A percentile compares a stretch with the other conserved stretches of the same genome.
These are phyloP conservation scores for Yamadazyma atmosphaerica DNA, from an alignment of 1,139 yeast genomes.

Conservation along the genomic window DNA sequence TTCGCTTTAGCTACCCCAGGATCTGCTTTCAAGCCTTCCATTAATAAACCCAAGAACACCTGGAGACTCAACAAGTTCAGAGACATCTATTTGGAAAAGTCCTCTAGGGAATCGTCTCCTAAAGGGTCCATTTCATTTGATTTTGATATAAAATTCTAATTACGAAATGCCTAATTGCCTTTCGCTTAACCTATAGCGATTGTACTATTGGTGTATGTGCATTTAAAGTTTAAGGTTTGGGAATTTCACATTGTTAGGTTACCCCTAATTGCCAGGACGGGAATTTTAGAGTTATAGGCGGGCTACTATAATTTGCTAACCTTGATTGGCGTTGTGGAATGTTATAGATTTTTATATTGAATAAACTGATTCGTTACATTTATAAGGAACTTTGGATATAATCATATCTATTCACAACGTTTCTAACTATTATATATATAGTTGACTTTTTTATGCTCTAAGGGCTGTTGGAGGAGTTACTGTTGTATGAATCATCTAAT, in stretches of 20 bases:
- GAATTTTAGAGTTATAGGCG: not conserved
- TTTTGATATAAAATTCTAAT: slow-evolving; percentile 3
- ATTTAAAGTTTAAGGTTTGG: not conserved
- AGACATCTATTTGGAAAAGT: slow-evolving; percentile 21
- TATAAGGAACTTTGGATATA: too few relatives aligned
- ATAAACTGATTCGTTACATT: slow-evolving; percentile 4
- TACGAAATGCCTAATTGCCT: not conserved
- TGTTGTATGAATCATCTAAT: slow-evolving; percentile 22
- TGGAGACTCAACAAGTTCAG: slow-evolving; percentile 43
- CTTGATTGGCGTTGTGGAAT: not conserved
- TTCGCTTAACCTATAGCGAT: slow-evolving; percentile 1
- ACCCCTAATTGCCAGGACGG: not conserved
- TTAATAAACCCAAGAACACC: slow-evolving; percentile 32
- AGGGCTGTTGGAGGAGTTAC: slow-evolving; percentile 1
- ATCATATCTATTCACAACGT: not conserved
- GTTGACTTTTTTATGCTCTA: not conserved
- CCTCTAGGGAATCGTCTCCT: slow-evolving; percentile 10
- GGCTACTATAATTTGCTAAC: not conserved
- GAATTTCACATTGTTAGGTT: not conserved
- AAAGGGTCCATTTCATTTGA: slow-evolving; percentile 2
- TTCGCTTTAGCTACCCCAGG: slow-evolving; percentile 40
- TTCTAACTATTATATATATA: too few relatives aligned
- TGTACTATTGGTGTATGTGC: not conserved
- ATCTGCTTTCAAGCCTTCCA: slow-evolving; percentile 43
- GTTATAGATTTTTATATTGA: not conserved